These are phyloP conservation scores for Pseudocercospora macadamiae DNA, from an alignment of 2,329 filamentous ascomycete species.

Conservation along the genomic window DNA sequence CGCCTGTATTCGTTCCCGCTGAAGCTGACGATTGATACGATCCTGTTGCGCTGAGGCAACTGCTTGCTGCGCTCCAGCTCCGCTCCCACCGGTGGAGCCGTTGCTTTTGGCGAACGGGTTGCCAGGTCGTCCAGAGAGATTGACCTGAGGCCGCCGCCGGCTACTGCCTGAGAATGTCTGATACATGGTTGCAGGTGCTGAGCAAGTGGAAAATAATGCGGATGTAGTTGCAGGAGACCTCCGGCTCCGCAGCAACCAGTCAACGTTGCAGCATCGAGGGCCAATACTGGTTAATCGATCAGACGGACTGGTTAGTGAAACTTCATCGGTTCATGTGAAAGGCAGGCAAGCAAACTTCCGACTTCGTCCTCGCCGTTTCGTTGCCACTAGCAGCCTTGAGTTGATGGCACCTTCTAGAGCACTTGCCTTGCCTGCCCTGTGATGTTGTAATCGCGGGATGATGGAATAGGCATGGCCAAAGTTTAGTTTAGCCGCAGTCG, in stretches of 20 bases:
- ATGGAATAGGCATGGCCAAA: too few relatives aligned
- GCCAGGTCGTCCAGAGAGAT: constrained; percentile 76
- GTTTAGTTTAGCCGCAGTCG: too few relatives aligned
- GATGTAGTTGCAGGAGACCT: background rate
- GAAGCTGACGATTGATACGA: constrained; percentile 75
- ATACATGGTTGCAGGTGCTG: constrained; percentile 67
- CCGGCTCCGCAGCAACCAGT: background rate
- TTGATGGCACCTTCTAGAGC: background rate
- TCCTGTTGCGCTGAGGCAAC: constrained; percentile 87
- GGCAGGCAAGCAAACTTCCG: too few relatives aligned
- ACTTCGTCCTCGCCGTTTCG: too few relatives aligned
- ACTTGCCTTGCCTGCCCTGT: too few relatives aligned
- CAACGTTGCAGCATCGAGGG: background rate
- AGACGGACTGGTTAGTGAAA: background rate
- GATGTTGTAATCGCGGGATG: background rate
- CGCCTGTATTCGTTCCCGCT: constrained; percentile 76
- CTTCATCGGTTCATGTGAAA: background rate
- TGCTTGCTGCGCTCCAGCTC: constrained; percentile 68
- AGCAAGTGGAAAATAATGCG: background rate
- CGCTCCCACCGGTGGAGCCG: constrained; percentile 47
- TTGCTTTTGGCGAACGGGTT: constrained; percentile 72
- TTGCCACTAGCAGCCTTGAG: background rate
- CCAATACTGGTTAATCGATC: background rate
- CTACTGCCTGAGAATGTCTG: constrained; percentile 88
- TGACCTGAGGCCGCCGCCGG: constrained; percentile 85